Percentiles rank a stretch among this genome's conserved stretches.
Conservation (phyloP, 371 early-diverging fungal species). For the Phascolomyces articulosus region DNA sequence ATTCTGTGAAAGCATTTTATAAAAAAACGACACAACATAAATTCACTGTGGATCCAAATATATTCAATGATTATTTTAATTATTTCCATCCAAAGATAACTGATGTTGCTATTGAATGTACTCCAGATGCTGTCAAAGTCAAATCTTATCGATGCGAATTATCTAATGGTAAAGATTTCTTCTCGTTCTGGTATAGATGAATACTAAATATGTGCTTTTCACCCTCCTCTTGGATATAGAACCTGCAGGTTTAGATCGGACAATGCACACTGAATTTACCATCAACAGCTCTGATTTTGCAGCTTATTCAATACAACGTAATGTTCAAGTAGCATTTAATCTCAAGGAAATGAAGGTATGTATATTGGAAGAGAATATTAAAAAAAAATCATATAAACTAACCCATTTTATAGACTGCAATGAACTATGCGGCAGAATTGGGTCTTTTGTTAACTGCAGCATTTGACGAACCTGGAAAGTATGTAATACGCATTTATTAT, state of each 20-base stretch:
- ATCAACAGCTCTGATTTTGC: slow-evolving; percentile 20
- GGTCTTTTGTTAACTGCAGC: slow-evolving; percentile 8
- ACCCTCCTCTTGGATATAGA: too few species aligned
- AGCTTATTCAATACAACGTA: slow-evolving; percentile 7
- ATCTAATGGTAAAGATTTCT: neutral
- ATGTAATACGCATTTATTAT: neutral
- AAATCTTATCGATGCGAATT: slow-evolving; percentile 13
- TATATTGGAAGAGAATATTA: neutral
- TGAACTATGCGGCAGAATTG: slow-evolving; percentile 15
- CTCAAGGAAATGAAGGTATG: slow-evolving; percentile 24
- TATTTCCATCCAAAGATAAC: slow-evolving; percentile 15
- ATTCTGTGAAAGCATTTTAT: slow-evolving; percentile 12
- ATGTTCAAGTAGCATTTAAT: slow-evolving; percentile 15
- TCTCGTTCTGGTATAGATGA: too few species aligned
- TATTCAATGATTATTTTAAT: slow-evolving; percentile 15
- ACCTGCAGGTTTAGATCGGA: slow-evolving; percentile 4
- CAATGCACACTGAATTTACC: slow-evolving; percentile 22
- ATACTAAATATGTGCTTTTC: too few species aligned
- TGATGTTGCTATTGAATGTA: slow-evolving; percentile 19
- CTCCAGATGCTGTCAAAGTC: slow-evolving; percentile 14
- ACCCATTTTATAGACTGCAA: slow-evolving; percentile 14
- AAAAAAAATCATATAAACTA: neutral
- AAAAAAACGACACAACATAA: slow-evolving; percentile 15
- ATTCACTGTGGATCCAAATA: slow-evolving; percentile 18
- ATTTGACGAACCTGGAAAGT: slow-evolving; percentile 23